A percentile compares a stretch with the other conserved stretches of the same genome.
These are phyloP conservation scores for Emericellopsis atlantica DNA, from an alignment of 2,329 filamentous ascomycete genomes.

Conservation along the genomic window DNA sequence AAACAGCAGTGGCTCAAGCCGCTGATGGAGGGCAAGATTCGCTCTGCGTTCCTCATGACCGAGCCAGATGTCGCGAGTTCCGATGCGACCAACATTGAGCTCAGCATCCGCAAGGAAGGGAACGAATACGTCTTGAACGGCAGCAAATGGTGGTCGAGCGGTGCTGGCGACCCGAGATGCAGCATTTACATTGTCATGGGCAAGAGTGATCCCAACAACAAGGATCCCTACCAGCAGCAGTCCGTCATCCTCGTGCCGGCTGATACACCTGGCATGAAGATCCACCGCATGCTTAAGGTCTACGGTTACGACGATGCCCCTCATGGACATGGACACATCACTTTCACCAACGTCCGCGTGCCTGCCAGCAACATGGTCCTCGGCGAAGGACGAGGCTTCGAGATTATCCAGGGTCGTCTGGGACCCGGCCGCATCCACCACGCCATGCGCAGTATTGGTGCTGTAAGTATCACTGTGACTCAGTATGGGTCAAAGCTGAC, in stretches of 20 bases:
- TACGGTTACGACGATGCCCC: constrained; percentile 98
- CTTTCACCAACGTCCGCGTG: constrained; percentile 81
- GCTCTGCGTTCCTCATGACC: constrained; percentile 88
- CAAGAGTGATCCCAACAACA: constrained; percentile 68
- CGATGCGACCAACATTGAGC: constrained; percentile 85
- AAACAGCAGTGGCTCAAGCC: constrained; percentile 76
- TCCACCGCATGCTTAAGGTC: constrained; percentile 85
- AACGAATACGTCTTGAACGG: constrained; percentile 88
- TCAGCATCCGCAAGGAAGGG: constrained; percentile 72
- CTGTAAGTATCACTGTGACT: constrained; percentile 31
- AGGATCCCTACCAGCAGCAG: constrained; percentile 76
- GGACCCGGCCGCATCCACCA: constrained; percentile 96
- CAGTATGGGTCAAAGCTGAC: background rate
- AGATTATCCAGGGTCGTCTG: constrained; percentile 95
- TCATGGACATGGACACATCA: constrained; percentile 89
- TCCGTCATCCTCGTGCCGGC: constrained; percentile 85
- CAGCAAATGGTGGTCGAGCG: constrained; percentile 98
- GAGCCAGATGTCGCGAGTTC: constrained; percentile 80
- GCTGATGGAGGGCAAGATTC: constrained; percentile 71
- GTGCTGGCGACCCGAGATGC: constrained; percentile 86
- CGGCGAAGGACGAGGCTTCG: constrained; percentile 87
- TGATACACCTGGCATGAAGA: constrained; percentile 71
- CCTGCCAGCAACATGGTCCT: constrained; percentile 76
- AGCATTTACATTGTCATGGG: constrained; percentile 94
- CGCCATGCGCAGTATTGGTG: constrained; percentile 89